Conservation (phyloP, 1,284 basidiomycete genomes). For the Tilletiopsis washingtonensis region DNA sequence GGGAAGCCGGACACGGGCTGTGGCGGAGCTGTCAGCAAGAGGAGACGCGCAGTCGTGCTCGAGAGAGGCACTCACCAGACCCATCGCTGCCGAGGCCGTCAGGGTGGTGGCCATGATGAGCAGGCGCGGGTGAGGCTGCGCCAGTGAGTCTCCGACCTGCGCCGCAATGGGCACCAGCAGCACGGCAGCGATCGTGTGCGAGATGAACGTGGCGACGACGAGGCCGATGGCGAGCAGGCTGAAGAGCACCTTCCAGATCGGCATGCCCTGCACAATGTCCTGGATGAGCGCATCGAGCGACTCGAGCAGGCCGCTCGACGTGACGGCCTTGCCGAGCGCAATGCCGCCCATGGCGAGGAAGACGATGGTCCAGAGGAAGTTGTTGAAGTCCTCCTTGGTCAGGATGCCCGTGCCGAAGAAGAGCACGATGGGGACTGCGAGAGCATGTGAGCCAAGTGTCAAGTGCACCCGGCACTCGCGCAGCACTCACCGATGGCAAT, state of each 20-base stretch:
- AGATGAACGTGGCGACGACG: slow-evolving; percentile 56
- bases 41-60: background rate
- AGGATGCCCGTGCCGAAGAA: slow-evolving; percentile 92
- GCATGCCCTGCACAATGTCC: slow-evolving; percentile 61
- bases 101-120: slow-evolving; percentile 61
- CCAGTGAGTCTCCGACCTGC: slow-evolving; percentile 70
- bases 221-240: slow-evolving; percentile 77
- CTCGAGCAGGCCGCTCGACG: slow-evolving; percentile 73
- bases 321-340: slow-evolving; percentile 87
- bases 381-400: slow-evolving; percentile 63
- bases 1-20: slow-evolving; percentile 88
- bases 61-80: slow-evolving; percentile 53
- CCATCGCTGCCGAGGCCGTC: slow-evolving; percentile 94
- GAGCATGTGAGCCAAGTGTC: too few relatives aligned
- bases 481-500: too few relatives aligned
- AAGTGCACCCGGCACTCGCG: too few relatives aligned
- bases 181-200: slow-evolving; percentile 70
- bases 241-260: slow-evolving; percentile 72
- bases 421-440: slow-evolving; percentile 78
- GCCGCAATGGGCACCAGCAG: slow-evolving; percentile 91
- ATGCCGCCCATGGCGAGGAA: slow-evolving; percentile 81
- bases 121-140: slow-evolving; percentile 37
- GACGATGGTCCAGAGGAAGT: slow-evolving; percentile 46
- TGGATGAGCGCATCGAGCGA: slow-evolving; percentile 53
- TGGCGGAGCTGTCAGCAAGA: background rate